Conservation (phyloP, 805 yeast genomes). For the Metschnikowia santaceciliae region DNA sequence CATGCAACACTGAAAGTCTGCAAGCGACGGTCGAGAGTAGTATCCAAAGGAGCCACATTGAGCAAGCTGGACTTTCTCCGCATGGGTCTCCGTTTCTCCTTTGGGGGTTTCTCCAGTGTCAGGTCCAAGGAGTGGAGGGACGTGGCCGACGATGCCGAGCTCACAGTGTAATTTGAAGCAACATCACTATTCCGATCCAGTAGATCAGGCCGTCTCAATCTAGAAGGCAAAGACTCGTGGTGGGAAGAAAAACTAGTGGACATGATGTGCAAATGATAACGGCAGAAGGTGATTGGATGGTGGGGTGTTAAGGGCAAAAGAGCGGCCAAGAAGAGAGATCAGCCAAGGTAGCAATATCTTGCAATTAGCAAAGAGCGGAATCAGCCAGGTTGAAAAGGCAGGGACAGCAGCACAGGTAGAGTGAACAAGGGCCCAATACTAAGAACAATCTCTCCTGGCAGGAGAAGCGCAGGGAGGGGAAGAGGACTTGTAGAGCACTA, state of each 20-base stretch:
- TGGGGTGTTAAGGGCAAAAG: not conserved
- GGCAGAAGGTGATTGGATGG: not conserved
- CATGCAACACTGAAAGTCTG: conserved; percentile 68
- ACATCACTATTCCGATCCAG: not conserved
- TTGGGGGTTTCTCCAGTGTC: not conserved
- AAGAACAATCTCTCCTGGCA: not conserved
- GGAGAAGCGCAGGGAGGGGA: not conserved
- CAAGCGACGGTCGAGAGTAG: conserved; percentile 54
- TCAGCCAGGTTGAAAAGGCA: not conserved
- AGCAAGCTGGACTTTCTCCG: conserved; percentile 15
- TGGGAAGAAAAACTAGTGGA: not conserved
- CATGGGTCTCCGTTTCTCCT: not conserved
- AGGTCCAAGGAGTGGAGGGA: not conserved
- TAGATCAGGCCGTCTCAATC: conserved; percentile 1
- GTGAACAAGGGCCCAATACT: not conserved
- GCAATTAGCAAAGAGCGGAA: too few relatives aligned
- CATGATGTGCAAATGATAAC: not conserved
- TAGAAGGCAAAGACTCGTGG: not conserved
- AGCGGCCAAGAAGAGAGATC: not conserved
- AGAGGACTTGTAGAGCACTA: not conserved
- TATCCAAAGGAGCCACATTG: conserved; percentile 50
- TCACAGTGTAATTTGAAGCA: not conserved
- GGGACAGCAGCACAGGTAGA: not conserved
- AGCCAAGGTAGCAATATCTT: too few relatives aligned
- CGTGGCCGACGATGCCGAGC: not conserved